Base-by-base conservation (phyloP, 228 moss, liverwort and hornwort species). In the Sphagnum fallax region DNA sequence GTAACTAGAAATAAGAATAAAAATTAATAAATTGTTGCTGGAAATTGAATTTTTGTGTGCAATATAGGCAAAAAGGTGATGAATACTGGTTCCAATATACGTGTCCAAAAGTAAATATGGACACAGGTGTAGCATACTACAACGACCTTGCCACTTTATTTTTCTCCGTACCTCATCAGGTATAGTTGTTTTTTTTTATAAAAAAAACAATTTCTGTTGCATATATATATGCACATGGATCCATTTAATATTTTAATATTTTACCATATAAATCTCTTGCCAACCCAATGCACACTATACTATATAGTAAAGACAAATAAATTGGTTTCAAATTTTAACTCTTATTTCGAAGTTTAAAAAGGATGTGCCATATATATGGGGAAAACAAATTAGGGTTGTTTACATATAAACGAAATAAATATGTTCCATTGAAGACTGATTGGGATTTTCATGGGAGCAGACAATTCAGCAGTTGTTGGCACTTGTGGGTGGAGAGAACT, bases 141-240 rank as follows among this genome's bases (percentile, higher is more conserved):
- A 93, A 93, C 66, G 93, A 93, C 64, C 81, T 93, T 66, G 93
- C 89, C 49, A 78, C 87, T 18, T 75, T 93, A 69, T 91, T 80
- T 74, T 89, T 93, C 72, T 87, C 75, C 18, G 87, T 91, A 69
- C 93, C 91, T 60, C 90, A 89, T 76, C 82, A 90, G 90, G 92
- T 92, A 48, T 32, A 55, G 67, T 6, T 57, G 48, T 52, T n/a
- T 13, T 65, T 65, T 49, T 58, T 14, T 2, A 1, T 14, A 58
- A 14, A 58, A 58, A 14, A 14, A 0, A 32, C 32, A 32, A 32
- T 32, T 32, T 32, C 32, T 2, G 32, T 32, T 32, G 32, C 32
- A 3, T 32, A 32, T 32, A 32, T 32, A 32, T 32, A 32, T 32
- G 32, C 32, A 32, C 32, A 32, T 32, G 2, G 32, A 32, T 32